phyloP scores from a whole-genome alignment of 2,329 filamentous ascomycete species.

The Calonectria crousiana region DNA sequence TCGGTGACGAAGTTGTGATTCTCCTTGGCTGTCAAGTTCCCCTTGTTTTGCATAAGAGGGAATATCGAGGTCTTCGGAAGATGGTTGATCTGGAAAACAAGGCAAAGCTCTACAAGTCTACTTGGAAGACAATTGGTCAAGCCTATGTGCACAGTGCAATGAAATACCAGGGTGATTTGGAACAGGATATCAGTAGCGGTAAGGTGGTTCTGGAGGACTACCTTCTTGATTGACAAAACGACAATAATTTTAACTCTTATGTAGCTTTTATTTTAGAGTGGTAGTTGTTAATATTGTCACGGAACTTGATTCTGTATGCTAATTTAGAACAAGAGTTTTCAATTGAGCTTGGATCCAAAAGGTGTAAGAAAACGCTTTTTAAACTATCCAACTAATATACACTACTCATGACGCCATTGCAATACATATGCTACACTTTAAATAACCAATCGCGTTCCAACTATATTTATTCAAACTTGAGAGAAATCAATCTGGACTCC shows the following conservation, averaged over 20 bases:
- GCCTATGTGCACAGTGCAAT: conserved; percentile 6
- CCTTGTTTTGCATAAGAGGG: conserved; percentile 2
- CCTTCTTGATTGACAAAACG: conserved; percentile 8
- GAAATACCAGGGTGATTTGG: conserved; percentile 15
- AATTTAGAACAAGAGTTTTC: neutral
- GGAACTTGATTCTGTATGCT: too few species aligned
- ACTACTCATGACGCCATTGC: neutral
- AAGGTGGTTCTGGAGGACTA: conserved; percentile 15
- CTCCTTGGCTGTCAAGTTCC: conserved; percentile 13
- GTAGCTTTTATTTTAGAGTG: too few species aligned
- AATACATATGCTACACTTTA: neutral
- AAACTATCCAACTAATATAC: neutral
- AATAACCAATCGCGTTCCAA: neutral
- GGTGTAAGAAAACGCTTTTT: neutral
- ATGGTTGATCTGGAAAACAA: conserved; percentile 13
- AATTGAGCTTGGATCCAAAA: neutral
- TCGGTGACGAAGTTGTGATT: conserved; percentile 2
- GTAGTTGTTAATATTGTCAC: too few species aligned
- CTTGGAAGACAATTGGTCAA: conserved; percentile 24
- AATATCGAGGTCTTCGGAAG: neutral
- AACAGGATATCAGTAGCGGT: conserved; percentile 9
- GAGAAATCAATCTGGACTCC: conserved; percentile 38
- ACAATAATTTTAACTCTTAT: neutral
- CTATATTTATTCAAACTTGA: conserved; percentile 21
- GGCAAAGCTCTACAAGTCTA: conserved; percentile 6